These are phyloP conservation scores for Fonsecaea multimorphosa DNA, from an alignment of 2,329 filamentous ascomycete genomes.

Conservation along the genomic window DNA sequence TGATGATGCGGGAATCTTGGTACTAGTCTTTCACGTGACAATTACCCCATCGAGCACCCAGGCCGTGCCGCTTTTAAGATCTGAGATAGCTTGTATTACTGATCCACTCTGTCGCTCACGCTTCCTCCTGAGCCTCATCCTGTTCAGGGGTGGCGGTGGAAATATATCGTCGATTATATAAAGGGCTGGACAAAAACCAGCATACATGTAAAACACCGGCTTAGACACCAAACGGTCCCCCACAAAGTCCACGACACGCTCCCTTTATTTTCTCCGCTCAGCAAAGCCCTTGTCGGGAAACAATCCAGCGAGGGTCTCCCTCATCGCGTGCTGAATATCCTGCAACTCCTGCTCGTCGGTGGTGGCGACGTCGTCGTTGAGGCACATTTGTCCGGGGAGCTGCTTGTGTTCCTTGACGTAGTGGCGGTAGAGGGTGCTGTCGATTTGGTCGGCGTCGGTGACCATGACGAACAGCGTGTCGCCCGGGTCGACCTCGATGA, in stretches of 20 bases:
- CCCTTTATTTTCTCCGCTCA: background rate
- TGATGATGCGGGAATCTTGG: background rate
- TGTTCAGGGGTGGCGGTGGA: no score
- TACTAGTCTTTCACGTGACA: no score
- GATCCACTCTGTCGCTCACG: no score
- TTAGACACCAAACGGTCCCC: no score
- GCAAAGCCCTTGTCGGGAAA: conserved; percentile 17
- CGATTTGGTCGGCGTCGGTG: conserved; percentile 34
- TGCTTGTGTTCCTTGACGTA: conserved; percentile 28
- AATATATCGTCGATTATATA: no score
- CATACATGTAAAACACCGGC: no score
- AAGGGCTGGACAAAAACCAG: background rate
- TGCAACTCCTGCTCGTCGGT: conserved; percentile 28
- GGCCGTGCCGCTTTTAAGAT: no score
- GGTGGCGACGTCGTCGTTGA: conserved; percentile 35
- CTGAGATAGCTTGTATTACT: no score
- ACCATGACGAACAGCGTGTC: conserved; percentile 35
- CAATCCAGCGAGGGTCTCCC: conserved; percentile 28
- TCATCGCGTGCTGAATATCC: conserved; percentile 31
- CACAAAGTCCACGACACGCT: background rate
- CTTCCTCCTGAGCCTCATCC: no score
- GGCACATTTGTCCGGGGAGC: conserved; percentile 31
- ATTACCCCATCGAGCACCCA: no score
- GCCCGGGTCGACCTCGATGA: conserved; percentile 27
- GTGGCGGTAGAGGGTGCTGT: conserved; percentile 25